Evolutionary conservation across 2,329 filamentous ascomycete genomes (phyloP).

Genomic region (Trichoderma asperellum): DNA sequence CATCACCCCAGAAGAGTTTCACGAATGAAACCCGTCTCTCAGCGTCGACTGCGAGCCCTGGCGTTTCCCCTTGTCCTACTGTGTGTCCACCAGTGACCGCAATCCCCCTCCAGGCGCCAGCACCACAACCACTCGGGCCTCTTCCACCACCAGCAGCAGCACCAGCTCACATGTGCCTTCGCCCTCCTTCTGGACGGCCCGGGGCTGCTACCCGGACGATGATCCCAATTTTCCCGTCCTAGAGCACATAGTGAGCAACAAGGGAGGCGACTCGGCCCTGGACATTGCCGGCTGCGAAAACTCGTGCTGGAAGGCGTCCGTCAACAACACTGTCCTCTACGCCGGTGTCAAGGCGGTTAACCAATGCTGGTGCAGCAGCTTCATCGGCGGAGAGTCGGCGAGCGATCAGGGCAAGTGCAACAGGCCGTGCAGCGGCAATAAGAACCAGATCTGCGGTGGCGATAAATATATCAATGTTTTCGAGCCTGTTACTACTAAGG

Average conservation of each 20-base stretch:
- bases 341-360: conserved; percentile 30
- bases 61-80: conserved; percentile 24
- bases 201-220: conserved; percentile 27
- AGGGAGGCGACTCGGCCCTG: not conserved
- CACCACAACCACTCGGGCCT: not conserved
- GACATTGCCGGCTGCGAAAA: conserved; percentile 10
- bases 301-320: conserved; percentile 24
- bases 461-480: conserved; percentile 31
- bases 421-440: conserved; percentile 30
- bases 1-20: conserved; percentile 24
- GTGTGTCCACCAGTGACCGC: conserved; percentile 26
- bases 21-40: conserved; percentile 28
- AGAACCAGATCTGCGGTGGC: conserved; percentile 31
- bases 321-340: conserved; percentile 23
- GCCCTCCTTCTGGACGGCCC: conserved; percentile 24
- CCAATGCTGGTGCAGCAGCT: conserved; percentile 32
- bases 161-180: conserved; percentile 17
- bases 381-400: conserved; percentile 28
- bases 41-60: conserved; percentile 29
- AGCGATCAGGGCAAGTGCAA: conserved; percentile 29
- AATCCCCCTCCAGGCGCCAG: conserved; percentile 12
- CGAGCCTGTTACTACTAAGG: conserved; percentile 17
- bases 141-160: not conserved
- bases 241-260: conserved; percentile 4
- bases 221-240: conserved; percentile 13